Conservation (phyloP, 345 rosid genomes). For the Pistacia integerrima region DNA sequence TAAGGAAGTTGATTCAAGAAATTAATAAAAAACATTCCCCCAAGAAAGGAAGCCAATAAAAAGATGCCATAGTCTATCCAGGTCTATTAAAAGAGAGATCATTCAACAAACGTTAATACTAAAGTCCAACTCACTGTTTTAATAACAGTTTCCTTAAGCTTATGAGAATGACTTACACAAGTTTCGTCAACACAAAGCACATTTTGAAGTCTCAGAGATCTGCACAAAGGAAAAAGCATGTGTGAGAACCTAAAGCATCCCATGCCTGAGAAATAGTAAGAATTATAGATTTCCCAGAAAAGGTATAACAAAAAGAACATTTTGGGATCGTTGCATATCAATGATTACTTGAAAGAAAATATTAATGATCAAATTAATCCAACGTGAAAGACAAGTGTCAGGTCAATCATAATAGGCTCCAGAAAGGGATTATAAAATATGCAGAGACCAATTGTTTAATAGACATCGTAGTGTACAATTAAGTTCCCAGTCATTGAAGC, state of each 20-base stretch:
- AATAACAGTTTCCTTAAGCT: conserved; percentile 6
- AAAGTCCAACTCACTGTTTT: background rate
- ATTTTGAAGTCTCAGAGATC: conserved; percentile 80
- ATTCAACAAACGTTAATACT: background rate
- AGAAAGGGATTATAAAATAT: background rate
- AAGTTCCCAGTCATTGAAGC: background rate
- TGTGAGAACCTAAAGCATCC: background rate
- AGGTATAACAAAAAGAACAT: background rate
- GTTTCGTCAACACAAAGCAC: conserved; percentile 72
- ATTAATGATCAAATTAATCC: background rate
- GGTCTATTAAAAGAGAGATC: conserved; percentile 4
- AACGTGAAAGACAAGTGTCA: background rate
- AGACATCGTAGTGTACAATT: background rate
- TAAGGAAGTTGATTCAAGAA: background rate
- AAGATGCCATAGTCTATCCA: background rate
- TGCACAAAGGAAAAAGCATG: conserved; percentile 38
- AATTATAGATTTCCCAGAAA: background rate
- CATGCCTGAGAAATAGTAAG: background rate
- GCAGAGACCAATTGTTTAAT: conserved; percentile 2
- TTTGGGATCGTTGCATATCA: background rate
- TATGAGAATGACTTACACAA: conserved; percentile 53
- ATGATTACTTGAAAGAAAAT: conserved; percentile 9
- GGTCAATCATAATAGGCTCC: background rate
- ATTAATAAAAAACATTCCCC: background rate
- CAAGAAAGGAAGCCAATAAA: background rate